Evolutionary conservation across 139 green algal genomes (phyloP), one percentile per base, ranked within the genome.

Genomic region (Coelastrella sp.): DNA sequence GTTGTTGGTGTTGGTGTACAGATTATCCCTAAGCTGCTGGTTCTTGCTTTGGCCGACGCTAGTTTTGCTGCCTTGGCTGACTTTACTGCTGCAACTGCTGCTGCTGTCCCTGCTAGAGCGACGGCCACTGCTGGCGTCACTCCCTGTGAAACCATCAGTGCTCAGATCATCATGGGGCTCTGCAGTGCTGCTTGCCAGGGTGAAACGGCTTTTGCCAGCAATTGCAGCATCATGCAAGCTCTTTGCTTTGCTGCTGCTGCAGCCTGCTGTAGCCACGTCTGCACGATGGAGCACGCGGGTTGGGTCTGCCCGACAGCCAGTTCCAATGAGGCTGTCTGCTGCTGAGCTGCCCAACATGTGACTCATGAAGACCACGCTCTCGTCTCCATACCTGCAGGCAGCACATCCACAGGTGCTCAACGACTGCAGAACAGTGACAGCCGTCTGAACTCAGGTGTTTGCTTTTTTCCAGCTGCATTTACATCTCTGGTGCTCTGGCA

Each of bases 291-390:
- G n/a, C 14, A 35, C 82, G 12, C n/a, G 60, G n/a, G 82, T 56
- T 60, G 61, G 12, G 61, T 19, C 82, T 68, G 60, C 19, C 27
- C 15, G 15, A 19, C 83, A 56, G 24, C 66, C 58, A 81, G 65
- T 59, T 25, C 68, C 68, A 24, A 76, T 27, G 15, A 76, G 68
- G 68, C 19, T 24, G n/a, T 80, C 85, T 25, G 27, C 57, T 19
- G 72, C 57, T 20, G 85, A n/a, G 14, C 85, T 58, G 9, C 84
- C 84, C 25, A 88, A 27, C 84, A 88, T 88, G 15, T 58, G 15
- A 19, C 49, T 70, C 84, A 88, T 88, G 49, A 88, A 88, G 49
- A 35, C 84, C 9, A 80, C 66, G 20, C 58, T 89, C 11, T 89
- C 73, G 60, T 82, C 73, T 14, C 85, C 72, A 75, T 82, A 83